Evolutionary conservation across 1,284 basidiomycete species (phyloP).

Genomic region (Vanrija sp.): DNA sequence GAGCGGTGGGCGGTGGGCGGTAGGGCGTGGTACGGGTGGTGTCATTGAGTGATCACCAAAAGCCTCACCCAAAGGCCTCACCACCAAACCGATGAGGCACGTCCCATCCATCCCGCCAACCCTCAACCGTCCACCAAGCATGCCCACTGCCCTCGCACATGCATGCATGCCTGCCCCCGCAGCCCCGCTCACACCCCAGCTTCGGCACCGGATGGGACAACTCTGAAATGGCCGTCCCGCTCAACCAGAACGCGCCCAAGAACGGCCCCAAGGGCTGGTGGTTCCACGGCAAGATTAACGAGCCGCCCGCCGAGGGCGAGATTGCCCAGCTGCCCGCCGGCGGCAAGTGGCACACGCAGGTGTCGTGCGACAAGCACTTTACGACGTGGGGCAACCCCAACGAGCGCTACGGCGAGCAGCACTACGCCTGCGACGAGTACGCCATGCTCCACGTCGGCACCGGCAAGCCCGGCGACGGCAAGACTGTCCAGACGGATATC

Average conservation of each 20-base stretch:
- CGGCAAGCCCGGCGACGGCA: neutral
- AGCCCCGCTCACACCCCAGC: too few relatives aligned
- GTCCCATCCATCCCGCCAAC: too few relatives aligned
- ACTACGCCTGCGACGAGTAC: neutral
- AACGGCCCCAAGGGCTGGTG: constrained; percentile 54
- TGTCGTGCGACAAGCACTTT: constrained; percentile 33
- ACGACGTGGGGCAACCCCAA: neutral
- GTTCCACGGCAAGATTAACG: constrained; percentile 53
- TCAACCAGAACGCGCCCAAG: neutral
- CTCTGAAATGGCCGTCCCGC: too few relatives aligned
- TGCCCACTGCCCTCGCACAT: too few relatives aligned
- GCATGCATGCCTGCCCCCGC: too few relatives aligned
- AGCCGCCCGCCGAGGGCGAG: constrained; percentile 24
- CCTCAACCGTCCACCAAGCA: too few relatives aligned
- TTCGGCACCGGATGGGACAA: too few relatives aligned
- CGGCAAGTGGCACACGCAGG: constrained; percentile 35
- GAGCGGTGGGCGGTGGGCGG: too few relatives aligned
- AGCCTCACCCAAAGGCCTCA: too few relatives aligned
- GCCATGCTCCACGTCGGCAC: neutral
- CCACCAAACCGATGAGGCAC: too few relatives aligned
- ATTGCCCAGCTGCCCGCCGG: constrained; percentile 40
- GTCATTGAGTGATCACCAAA: too few relatives aligned
- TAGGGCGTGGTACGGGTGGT: too few relatives aligned
- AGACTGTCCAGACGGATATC: neutral
- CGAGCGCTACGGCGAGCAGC: neutral